These are phyloP conservation scores for Sporothrix euskadiensis DNA, from an alignment of 2,329 filamentous ascomycete species.

Conservation along the genomic window DNA sequence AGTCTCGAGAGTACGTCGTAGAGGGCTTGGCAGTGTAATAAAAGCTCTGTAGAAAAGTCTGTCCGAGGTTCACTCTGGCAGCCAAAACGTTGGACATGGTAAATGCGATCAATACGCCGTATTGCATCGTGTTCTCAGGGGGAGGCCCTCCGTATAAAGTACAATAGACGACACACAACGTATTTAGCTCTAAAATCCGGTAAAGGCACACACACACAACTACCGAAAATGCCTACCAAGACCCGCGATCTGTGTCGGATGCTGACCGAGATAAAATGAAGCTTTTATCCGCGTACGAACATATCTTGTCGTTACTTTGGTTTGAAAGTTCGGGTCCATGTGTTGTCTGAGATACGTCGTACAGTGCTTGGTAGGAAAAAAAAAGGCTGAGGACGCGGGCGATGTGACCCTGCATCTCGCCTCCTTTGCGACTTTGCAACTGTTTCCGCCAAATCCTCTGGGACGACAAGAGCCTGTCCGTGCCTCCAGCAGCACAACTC, in stretches of 20 bases:
- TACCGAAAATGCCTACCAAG: neutral
- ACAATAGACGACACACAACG: neutral
- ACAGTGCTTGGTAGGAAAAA: neutral
- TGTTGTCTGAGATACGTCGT: neutral
- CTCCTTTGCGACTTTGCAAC: neutral
- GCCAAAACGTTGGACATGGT: neutral
- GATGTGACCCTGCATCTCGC: conserved; percentile 13
- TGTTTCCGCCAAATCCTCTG: neutral
- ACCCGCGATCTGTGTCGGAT: neutral
- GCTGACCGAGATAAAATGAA: neutral
- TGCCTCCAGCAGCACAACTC: neutral
- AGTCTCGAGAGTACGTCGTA: neutral
- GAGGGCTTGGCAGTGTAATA: neutral
- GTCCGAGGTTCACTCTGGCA: neutral
- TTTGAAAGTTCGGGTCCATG: neutral
- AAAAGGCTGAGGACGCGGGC: neutral
- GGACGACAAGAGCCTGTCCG: conserved; percentile 9
- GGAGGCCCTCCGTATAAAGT: neutral
- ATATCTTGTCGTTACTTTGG: neutral
- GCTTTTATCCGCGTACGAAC: neutral
- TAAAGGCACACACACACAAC: neutral
- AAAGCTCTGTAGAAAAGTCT: neutral
- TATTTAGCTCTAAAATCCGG: neutral
- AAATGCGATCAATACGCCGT: conserved; percentile 11
- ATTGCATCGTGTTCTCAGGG: neutral